Evolutionary conservation across 2,329 filamentous ascomycete genomes (phyloP).

Genomic region (Talaromyces funiculosus): DNA sequence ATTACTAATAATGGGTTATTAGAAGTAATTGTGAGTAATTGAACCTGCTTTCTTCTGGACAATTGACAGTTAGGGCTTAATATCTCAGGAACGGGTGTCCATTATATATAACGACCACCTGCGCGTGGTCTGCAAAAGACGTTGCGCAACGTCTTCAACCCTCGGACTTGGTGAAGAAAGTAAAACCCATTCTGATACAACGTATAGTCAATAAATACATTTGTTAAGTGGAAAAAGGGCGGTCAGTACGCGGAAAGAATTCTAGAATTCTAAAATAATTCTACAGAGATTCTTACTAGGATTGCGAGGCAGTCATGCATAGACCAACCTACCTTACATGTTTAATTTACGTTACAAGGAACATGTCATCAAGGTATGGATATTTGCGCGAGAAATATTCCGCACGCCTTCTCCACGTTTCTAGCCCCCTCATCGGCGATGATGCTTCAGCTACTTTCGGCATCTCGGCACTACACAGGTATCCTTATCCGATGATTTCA

Average conservation of each 20-base stretch:
- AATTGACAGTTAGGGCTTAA: no score
- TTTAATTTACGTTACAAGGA: not conserved
- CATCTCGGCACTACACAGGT: no score
- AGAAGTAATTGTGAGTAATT: no score
- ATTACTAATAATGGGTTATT: no score
- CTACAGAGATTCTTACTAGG: not conserved
- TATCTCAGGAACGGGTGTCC: no score
- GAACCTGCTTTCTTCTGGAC: no score
- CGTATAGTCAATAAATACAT: not conserved
- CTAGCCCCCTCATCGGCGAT: not conserved
- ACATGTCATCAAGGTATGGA: not conserved
- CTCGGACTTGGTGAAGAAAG: not conserved
- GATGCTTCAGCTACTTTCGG: not conserved
- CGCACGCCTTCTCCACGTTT: not conserved
- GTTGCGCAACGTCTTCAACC: no score
- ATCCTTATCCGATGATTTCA: no score
- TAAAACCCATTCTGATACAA: not conserved
- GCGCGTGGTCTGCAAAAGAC: no score
- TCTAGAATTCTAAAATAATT: not conserved
- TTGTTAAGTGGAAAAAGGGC: not conserved
- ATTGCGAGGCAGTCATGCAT: not conserved
- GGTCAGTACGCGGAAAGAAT: not conserved
- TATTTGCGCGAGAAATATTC: not conserved
- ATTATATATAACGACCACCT: no score
- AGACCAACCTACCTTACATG: not conserved